Evolutionary conservation across 106 monocot species (phyloP).

Genomic region (Xerophyta viscosa): DNA sequence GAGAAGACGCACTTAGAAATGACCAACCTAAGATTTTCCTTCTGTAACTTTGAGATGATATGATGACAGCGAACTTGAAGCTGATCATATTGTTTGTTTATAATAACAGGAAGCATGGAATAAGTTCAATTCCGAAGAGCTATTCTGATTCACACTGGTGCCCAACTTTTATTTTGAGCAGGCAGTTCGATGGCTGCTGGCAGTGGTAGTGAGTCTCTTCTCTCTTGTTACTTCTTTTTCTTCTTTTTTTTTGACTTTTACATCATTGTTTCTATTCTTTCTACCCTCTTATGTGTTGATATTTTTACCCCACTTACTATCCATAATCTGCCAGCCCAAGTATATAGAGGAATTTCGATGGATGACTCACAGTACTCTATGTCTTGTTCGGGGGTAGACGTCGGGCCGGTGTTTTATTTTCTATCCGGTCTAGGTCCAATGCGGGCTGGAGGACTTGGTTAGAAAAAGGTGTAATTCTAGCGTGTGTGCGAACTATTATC

Average conservation of each 20-base stretch:
- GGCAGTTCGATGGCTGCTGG: background rate
- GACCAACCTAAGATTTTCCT: too few relatives aligned
- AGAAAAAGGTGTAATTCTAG: background rate
- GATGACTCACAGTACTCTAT: too few relatives aligned
- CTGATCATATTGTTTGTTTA: background rate
- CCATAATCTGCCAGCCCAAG: background rate
- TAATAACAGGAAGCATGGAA: conserved; percentile 8
- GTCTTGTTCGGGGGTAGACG: too few relatives aligned
- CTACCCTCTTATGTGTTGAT: background rate
- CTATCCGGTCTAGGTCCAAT: too few relatives aligned
- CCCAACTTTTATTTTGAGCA: too few relatives aligned
- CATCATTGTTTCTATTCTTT: background rate
- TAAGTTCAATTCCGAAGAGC: conserved; percentile 11
- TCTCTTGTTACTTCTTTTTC: background rate
- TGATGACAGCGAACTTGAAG: too few relatives aligned
- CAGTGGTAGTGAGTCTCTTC: background rate
- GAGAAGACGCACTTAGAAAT: too few relatives aligned
- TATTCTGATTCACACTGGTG: background rate
- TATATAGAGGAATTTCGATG: too few relatives aligned
- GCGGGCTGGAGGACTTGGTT: background rate
- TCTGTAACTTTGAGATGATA: too few relatives aligned
- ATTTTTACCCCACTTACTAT: background rate
- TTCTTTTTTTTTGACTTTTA: background rate
- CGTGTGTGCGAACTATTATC: too few relatives aligned
- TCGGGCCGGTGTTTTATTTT: too few relatives aligned